A percentile compares a stretch with the other conserved stretches of the same genome.
These are phyloP conservation scores for Penicillium rolfsii DNA, from an alignment of 2,329 filamentous ascomycete species.

Conservation along the genomic window DNA sequence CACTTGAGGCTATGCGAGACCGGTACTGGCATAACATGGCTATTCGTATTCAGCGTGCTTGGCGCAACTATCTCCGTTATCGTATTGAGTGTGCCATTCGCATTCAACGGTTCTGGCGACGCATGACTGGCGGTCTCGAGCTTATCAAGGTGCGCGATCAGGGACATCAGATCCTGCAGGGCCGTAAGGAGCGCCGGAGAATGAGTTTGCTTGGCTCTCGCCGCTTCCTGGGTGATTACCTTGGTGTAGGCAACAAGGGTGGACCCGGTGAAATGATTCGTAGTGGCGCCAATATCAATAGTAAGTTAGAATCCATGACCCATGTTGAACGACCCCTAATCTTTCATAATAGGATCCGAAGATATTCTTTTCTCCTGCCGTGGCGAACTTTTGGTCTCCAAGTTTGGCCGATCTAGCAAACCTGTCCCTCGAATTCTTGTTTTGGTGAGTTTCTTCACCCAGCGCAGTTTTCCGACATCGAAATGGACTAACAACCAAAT, in stretches of 20 bases:
- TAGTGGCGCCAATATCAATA: conserved; percentile 69
- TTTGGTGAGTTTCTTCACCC: conserved; percentile 52
- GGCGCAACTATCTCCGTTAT: conserved; percentile 94
- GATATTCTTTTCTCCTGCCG: conserved; percentile 85
- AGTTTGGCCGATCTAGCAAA: conserved; percentile 96
- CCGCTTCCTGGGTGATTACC: conserved; percentile 91
- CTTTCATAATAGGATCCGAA: conserved; percentile 55
- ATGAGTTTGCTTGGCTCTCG: conserved; percentile 91
- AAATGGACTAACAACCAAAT: conserved; percentile 22
- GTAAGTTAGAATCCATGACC: conserved; percentile 47
- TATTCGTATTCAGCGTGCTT: conserved; percentile 93
- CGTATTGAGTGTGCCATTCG: conserved; percentile 88
- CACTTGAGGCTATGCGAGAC: conserved; percentile 95
- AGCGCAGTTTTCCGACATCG: not conserved
- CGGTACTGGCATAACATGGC: conserved; percentile 99
- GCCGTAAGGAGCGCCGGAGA: conserved; percentile 85
- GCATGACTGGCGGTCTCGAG: conserved; percentile 86
- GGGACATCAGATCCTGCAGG: conserved; percentile 78
- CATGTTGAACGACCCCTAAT: conserved; percentile 4
- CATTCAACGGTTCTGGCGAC: conserved; percentile 94
- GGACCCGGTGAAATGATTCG: conserved; percentile 83
- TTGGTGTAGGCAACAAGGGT: conserved; percentile 78
- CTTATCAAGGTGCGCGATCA: conserved; percentile 86
- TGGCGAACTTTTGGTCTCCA: conserved; percentile 85
- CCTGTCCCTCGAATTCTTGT: conserved; percentile 82